Conservation (phyloP, 345 rosid species). For the Populus alba region DNA sequence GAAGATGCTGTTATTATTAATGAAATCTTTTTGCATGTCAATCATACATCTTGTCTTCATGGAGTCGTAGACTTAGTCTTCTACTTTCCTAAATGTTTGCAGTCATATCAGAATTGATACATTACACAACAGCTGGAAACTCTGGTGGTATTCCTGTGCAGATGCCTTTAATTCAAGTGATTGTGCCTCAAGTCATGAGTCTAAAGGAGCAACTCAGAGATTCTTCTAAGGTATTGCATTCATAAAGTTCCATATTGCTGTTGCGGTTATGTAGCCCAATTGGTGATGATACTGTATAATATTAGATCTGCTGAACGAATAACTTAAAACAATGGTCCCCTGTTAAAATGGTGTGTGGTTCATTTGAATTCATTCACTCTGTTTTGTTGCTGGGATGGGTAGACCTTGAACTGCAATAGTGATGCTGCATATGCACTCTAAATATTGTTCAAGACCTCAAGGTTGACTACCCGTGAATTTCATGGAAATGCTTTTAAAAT, state of each 20-base stretch:
- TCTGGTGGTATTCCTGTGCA: conserved; percentile 82
- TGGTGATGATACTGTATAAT: not conserved
- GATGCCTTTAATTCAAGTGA: conserved; percentile 86
- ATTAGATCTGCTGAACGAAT: not conserved
- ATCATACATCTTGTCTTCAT: not conserved
- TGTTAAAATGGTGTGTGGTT: not conserved
- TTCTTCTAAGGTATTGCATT: conserved; percentile 68
- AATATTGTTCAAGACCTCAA: not conserved
- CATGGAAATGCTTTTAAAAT: not conserved
- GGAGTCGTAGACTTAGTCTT: not conserved
- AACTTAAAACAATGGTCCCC: not conserved
- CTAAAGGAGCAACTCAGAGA: conserved; percentile 76
- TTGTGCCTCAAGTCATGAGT: conserved; percentile 89
- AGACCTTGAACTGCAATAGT: not conserved
- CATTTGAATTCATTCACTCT: not conserved
- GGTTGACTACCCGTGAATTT: not conserved
- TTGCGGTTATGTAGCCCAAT: not conserved
- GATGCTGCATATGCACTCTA: not conserved
- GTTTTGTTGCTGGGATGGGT: not conserved
- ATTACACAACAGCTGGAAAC: conserved; percentile 67
- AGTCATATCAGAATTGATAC: conserved; percentile 93
- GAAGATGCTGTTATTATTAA: not conserved
- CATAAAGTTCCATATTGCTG: not conserved
- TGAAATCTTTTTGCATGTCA: not conserved
- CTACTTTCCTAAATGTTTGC: conserved; percentile 29